phyloP scores from a whole-genome alignment of 495 filamentous ascomycete species.

The Bombardia bombarda region DNA sequence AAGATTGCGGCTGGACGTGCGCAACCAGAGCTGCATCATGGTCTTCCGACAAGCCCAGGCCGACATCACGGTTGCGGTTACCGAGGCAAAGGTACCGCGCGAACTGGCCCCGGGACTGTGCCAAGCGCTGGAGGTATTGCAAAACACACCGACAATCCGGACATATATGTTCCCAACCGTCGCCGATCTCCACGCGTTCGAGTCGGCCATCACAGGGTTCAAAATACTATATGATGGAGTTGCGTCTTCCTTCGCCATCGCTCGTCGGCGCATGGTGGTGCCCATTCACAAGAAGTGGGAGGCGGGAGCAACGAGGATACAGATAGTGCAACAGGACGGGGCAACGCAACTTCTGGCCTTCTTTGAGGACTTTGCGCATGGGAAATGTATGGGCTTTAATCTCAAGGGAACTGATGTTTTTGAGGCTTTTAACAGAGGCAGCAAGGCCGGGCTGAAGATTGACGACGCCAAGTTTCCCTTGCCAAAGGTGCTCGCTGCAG shows the following conservation, averaged over 20 bases:
- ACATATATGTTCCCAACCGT: constrained; percentile 46
- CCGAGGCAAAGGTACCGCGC: constrained; percentile 51
- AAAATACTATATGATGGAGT: constrained; percentile 65
- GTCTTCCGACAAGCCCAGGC: constrained; percentile 56
- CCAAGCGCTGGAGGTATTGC: constrained; percentile 40
- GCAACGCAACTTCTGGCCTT: constrained; percentile 70
- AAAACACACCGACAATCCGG: constrained; percentile 36
- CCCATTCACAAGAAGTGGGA: constrained; percentile 90
- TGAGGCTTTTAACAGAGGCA: constrained; percentile 58
- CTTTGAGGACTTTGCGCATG: constrained; percentile 74
- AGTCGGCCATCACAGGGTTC: constrained; percentile 71
- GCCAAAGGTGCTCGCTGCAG: constrained; percentile 49
- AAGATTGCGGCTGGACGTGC: constrained; percentile 52
- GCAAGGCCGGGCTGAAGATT: constrained; percentile 62
- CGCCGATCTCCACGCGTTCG: constrained; percentile 64
- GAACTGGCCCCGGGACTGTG: constrained; percentile 48
- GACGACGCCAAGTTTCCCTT: constrained; percentile 87
- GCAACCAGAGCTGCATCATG: constrained; percentile 51
- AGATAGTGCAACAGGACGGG: constrained; percentile 67
- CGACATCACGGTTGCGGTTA: constrained; percentile 60
- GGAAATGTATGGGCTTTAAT: constrained; percentile 78
- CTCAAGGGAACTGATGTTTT: constrained; percentile 74
- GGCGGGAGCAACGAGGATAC: constrained; percentile 62
- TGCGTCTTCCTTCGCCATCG: constrained; percentile 67
- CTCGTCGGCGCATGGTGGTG: constrained; percentile 79